Evolutionary conservation across 2,329 filamentous ascomycete species (phyloP), one percentile per base, ranked within the genome.

Genomic region (Fusarium camptoceras): DNA sequence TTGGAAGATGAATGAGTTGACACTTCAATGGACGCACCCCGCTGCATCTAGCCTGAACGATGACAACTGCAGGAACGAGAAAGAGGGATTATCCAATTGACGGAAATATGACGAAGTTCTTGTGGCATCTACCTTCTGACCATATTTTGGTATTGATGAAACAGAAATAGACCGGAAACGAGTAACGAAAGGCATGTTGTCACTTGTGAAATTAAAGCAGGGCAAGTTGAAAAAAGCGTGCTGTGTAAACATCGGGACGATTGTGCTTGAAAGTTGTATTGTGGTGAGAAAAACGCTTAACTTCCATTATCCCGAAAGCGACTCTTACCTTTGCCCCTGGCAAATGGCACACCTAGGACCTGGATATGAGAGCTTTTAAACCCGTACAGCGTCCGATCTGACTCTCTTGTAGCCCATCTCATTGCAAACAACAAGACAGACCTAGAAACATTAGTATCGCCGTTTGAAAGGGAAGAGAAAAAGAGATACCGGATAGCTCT

Each of bases 21-120:
- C 55, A 30, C 68, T 71, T 42, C 54, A 63, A 15, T 71, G 68
- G 68, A 50, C 53, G 1, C 57, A 57, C 2, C 41, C 48, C 8
- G 5, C 1, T 34, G 15, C 7, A 2, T 1, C 14, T 5, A 24
- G 10, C 1, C 37, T n/a, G 34, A 25, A 3, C 1, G 44, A 34
- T n/a, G 8, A 8, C 8, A 34, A 1, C 5, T 22, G 4, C 6
- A 16, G 18, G 6, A 22, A 11, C 12, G 5, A 25, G 14, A 6
- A 50, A 8, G 30, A n/a, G 0, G 7, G 11, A 6, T 4, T 12
- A 4, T 5, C 11, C 27, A 3, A 18, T 5, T 11, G 31, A 18
- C 5, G 34, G 18, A n/a, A n/a, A n/a, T 5, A 37, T 18, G 31
- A 37, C 5, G 16, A 11, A 18, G 16, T 6, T 5, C 31, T 34